A percentile compares a stretch with the other conserved stretches of the same genome.
Evolutionary conservation across 148 eudicot species (phyloP).

Genomic region (Nepenthes gracilis): DNA sequence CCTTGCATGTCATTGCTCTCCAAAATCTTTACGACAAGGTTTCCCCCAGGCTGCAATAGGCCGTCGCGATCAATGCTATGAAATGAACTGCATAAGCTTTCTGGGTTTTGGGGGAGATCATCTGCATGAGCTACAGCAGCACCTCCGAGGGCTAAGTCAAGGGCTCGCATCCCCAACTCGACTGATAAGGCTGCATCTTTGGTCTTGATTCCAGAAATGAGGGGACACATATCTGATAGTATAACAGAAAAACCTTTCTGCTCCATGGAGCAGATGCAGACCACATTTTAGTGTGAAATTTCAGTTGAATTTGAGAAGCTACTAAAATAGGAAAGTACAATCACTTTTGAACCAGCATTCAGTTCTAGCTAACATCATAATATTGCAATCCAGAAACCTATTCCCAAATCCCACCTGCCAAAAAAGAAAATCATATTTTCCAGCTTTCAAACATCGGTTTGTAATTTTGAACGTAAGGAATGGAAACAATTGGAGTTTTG

Average conservation of each 20-base stretch:
- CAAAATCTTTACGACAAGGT: constrained; percentile 72
- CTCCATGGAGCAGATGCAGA: constrained; percentile 24
- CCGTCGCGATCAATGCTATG: constrained; percentile 22
- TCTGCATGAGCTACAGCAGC: constrained; percentile 16
- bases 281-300: not conserved
- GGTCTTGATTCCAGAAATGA: constrained; percentile 73
- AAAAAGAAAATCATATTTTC: too few relatives aligned
- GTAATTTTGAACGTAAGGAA: too few relatives aligned
- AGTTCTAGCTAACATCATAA: too few relatives aligned
- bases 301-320: too few relatives aligned
- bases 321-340: too few relatives aligned
- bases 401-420: too few relatives aligned
- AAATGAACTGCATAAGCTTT: constrained; percentile 10
- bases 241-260: constrained; percentile 76
- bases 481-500: too few relatives aligned
- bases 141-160: constrained; percentile 70
- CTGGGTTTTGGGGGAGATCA: constrained; percentile 3
- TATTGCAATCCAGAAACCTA: too few relatives aligned
- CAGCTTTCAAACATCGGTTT: too few relatives aligned
- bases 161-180: constrained; percentile 87
- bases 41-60: constrained; percentile 57
- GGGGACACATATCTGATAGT: constrained; percentile 94
- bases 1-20: constrained; percentile 85
- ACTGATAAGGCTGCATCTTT: constrained; percentile 87
- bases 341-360: too few relatives aligned